Conservation (phyloP, 768 basidiomycete species). For the Tricholoma terreum region DNA sequence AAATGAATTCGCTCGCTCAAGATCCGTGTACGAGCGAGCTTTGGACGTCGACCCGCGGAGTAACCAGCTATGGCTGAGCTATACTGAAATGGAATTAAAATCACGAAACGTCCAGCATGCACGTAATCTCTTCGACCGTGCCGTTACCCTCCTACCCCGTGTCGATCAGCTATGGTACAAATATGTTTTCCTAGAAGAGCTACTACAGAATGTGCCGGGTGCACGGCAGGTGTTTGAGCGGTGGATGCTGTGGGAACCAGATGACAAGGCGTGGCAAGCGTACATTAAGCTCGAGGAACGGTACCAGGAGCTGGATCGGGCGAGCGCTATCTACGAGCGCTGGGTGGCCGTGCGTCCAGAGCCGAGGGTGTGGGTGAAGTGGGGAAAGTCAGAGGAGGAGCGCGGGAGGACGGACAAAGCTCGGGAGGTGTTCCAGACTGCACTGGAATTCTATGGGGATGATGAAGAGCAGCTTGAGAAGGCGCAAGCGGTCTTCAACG, state of each 20-base stretch:
- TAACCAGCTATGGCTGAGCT: constrained; percentile 89
- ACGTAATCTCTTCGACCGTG: constrained; percentile 94
- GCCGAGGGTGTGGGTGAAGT: constrained; percentile 80
- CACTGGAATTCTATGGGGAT: constrained; percentile 86
- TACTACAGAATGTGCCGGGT: constrained; percentile 93
- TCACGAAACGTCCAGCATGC: constrained; percentile 96
- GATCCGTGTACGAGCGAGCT: constrained; percentile 95
- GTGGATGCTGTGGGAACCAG: constrained; percentile 99
- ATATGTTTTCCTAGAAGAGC: constrained; percentile 97
- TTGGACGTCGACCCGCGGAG: constrained; percentile 92
- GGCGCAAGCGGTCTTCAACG: constrained; percentile 89
- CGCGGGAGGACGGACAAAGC: constrained; percentile 70
- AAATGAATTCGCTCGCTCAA: constrained; percentile 91
- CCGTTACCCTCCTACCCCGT: constrained; percentile 93
- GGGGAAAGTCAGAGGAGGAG: constrained; percentile 88
- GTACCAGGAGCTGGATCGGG: constrained; percentile 88
- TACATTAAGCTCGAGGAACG: constrained; percentile 97
- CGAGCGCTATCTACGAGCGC: constrained; percentile 89
- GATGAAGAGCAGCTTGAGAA: constrained; percentile 93
- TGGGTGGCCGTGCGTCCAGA: constrained; percentile 79
- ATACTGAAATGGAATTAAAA: constrained; percentile 97
- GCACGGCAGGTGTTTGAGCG: constrained; percentile 97
- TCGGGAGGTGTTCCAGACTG: constrained; percentile 86
- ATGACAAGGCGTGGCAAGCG: constrained; percentile 99
- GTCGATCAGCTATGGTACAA: constrained; percentile 99